A percentile compares a stretch with the other conserved stretches of the same genome.
These are phyloP conservation scores for Dryadomyces sulphureus DNA, from an alignment of 2,329 filamentous ascomycete species.

Conservation along the genomic window DNA sequence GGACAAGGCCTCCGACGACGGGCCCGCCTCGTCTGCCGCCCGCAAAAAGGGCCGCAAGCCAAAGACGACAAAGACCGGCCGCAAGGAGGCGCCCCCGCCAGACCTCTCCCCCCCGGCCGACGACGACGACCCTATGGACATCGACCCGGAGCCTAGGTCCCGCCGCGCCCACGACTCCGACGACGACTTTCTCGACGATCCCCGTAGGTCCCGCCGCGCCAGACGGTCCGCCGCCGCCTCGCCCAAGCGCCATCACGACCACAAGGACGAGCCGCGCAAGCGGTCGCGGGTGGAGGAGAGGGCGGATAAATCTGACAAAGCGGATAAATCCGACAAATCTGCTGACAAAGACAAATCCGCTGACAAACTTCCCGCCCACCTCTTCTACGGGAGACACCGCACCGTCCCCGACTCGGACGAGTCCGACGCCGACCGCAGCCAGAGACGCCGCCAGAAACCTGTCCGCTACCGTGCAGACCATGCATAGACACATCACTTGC, in stretches of 20 bases:
- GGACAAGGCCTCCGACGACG: slow-evolving; percentile 19
- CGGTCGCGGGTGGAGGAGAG: not conserved
- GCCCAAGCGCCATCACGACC: not conserved
- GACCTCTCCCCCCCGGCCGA: not conserved
- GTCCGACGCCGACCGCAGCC: slow-evolving; percentile 6
- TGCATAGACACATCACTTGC: too few species aligned
- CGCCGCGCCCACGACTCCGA: slow-evolving; percentile 3
- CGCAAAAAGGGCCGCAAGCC: slow-evolving; percentile 2
- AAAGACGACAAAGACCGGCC: slow-evolving; percentile 7
- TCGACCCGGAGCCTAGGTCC: too few species aligned
- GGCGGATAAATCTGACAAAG: not conserved
- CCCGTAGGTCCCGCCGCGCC: not conserved
- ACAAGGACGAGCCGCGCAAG: not conserved
- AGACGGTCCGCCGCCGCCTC: not conserved
- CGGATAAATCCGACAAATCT: not conserved
- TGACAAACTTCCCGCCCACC: slow-evolving; percentile 1
- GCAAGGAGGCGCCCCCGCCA: slow-evolving; percentile 11
- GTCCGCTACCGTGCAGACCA: slow-evolving; percentile 7
- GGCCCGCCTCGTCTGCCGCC: too few species aligned
- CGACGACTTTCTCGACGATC: slow-evolving; percentile 1
- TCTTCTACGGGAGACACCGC: slow-evolving; percentile 2
- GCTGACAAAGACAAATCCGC: slow-evolving; percentile 4
- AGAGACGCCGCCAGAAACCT: slow-evolving; percentile 9
- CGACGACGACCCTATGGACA: not conserved
- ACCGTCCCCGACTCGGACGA: slow-evolving; percentile 8